A percentile compares a stretch with the other conserved stretches of the same genome.
phyloP scores from a whole-genome alignment of 164 flowering plant genomes.

The Kalanchoe fedtschenkoi region DNA sequence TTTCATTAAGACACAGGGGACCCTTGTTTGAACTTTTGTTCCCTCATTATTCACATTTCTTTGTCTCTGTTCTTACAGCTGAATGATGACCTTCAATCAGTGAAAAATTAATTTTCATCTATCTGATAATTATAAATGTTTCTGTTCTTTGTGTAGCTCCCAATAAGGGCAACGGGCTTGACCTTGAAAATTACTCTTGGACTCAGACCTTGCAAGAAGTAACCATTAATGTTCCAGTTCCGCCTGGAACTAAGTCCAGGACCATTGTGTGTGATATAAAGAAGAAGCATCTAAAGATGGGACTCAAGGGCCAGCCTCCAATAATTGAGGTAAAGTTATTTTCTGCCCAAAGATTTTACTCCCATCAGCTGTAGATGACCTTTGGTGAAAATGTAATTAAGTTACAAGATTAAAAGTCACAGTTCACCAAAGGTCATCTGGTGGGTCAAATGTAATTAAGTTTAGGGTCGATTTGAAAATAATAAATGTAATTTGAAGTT shows the following conservation, averaged over 20 bases:
- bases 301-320: conserved; percentile 87
- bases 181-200: conserved; percentile 88
- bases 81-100: no score
- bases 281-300: conserved; percentile 74
- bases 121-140: background rate
- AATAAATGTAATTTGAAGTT: no score
- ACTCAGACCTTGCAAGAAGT: conserved; percentile 79
- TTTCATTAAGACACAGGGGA: background rate
- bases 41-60: background rate
- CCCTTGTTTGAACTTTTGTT: background rate
- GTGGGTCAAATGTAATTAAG: no score
- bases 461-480: no score
- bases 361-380: background rate
- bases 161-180: conserved; percentile 80
- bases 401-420: no score
- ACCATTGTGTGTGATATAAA: conserved; percentile 68
- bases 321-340: conserved; percentile 63
- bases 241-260: conserved; percentile 77
- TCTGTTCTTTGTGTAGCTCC: conserved; percentile 35
- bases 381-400: background rate
- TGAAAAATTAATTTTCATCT: background rate
- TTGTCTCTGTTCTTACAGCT: background rate
- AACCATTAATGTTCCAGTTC: conserved; percentile 55
- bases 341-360: no score
- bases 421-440: no score